Evolutionary conservation across 176 grass and related monocot genomes (phyloP).

Genomic region (Juncus inflexus): DNA sequence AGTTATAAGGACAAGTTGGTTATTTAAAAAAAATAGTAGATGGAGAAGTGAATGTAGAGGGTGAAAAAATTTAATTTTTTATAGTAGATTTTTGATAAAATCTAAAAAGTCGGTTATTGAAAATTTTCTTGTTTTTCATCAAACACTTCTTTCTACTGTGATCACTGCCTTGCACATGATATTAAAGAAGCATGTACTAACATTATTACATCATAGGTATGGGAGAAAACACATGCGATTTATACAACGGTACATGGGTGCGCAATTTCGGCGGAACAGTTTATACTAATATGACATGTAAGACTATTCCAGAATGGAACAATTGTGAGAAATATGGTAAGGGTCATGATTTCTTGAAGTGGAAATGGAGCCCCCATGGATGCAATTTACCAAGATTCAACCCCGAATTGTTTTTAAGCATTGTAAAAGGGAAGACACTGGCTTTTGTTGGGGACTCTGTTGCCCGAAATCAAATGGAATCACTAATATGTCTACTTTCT

Average conservation of each 20-base stretch:
- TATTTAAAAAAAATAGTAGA: no score
- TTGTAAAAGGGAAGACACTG: constrained; percentile 43
- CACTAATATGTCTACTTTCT: constrained; percentile 60
- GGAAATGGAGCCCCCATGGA: constrained; percentile 47
- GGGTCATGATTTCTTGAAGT: constrained; percentile 52
- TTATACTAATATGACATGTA: constrained; percentile 51
- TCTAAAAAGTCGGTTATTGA: no score
- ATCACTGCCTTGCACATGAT: not conserved
- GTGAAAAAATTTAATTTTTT: no score
- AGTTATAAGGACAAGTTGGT: no score
- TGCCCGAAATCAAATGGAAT: constrained; percentile 64
- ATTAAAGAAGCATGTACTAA: not conserved
- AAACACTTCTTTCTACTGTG: not conserved
- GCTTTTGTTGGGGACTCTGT: constrained; percentile 60
- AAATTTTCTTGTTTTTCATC: not conserved
- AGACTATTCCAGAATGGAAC: constrained; percentile 38
- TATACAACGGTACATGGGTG: constrained; percentile 50
- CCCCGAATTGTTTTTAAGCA: constrained; percentile 36
- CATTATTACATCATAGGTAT: no score
- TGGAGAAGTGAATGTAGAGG: no score
- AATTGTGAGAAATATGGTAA: constrained; percentile 64
- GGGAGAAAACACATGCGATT: constrained; percentile 25
- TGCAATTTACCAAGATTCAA: constrained; percentile 50
- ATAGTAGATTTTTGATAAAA: no score
- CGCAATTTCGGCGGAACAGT: constrained; percentile 29